Base-by-base conservation (phyloP, 1,284 basidiomycete species). In the Entoloma clypeatum region DNA sequence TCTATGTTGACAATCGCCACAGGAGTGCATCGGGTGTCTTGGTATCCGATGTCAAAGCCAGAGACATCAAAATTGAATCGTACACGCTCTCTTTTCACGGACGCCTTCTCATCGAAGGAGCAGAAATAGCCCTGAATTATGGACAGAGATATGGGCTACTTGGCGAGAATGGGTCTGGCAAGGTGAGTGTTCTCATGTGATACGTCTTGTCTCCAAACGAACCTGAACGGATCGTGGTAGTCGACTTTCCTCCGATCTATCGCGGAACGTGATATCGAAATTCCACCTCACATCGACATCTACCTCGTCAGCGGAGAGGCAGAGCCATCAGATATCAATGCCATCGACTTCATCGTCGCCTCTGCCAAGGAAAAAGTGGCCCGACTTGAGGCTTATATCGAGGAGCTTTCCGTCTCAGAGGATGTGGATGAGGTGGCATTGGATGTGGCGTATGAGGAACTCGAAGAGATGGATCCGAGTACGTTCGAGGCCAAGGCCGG, bases 61-160 rank as follows among this genome's bases (percentile, higher is more conserved):
- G 95, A 50, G 95, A 99, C 71, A 87, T 99, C 75, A 97, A 98
- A 72, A 95, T 99, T 55, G 92, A 97, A 62, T 79, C 85, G 38
- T 99, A 85, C 67, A 96, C 93, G 4, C 80, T 99, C 42, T 97
- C 93, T 3, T 99, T 98, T 81, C 95, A 99, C 61, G 95, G 95
- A 26, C 81, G 95, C 44, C 72, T 98, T 18, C 77, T 98, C 53
- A 85, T 98, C 57, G 94, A 98, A 65, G 81, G 80, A 50, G 93
- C 92, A 2, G 80, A 85, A 64, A 81, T 93, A 53, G 65, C 90
- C n/a, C 84, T 98, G 56, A 98, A 98, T 69, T 98, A 97, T 60
- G 94, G 94, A 5, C 91, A 98, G 64, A 73, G 92, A 58, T 92
- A 99, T 61, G 95, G 95, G 68, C 75, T 98, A 19, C 74, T 98